A percentile compares a stretch with the other conserved stretches of the same genome.
phyloP scores from a whole-genome alignment of 106 monocot species.

The Dendrobium chrysotoxum region DNA sequence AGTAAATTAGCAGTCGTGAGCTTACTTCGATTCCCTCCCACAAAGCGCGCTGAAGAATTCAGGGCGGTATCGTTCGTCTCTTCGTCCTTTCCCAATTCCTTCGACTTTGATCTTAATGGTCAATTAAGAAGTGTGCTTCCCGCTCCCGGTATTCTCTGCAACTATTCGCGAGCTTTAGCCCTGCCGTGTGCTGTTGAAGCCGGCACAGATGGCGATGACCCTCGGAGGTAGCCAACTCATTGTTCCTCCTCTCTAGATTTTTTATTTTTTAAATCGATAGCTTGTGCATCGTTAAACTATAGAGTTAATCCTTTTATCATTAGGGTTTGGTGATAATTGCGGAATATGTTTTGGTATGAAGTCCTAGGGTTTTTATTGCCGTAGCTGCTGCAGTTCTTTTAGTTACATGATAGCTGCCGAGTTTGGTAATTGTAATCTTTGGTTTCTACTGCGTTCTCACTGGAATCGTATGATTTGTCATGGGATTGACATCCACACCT shows the following conservation, averaged over 20 bases:
- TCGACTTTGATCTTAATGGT: no score
- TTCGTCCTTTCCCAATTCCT: no score
- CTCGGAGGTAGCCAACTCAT: background rate
- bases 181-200: background rate
- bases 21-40: no score
- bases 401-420: background rate
- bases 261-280: background rate
- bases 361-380: background rate
- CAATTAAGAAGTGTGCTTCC: no score
- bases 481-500: background rate
- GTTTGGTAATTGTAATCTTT: background rate
- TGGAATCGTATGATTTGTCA: background rate
- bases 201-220: background rate
- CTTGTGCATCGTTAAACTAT: background rate
- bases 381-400: background rate
- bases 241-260: background rate
- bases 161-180: background rate
- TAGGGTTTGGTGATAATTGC: background rate
- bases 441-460: background rate
- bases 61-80: no score
- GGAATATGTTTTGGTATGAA: background rate
- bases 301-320: background rate
- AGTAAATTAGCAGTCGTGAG: no score
- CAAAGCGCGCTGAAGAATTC: no score
- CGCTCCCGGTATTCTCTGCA: background rate